Base-by-base conservation (phyloP, 1,284 basidiomycete species). In the Cryptococcus sp. region DNA sequence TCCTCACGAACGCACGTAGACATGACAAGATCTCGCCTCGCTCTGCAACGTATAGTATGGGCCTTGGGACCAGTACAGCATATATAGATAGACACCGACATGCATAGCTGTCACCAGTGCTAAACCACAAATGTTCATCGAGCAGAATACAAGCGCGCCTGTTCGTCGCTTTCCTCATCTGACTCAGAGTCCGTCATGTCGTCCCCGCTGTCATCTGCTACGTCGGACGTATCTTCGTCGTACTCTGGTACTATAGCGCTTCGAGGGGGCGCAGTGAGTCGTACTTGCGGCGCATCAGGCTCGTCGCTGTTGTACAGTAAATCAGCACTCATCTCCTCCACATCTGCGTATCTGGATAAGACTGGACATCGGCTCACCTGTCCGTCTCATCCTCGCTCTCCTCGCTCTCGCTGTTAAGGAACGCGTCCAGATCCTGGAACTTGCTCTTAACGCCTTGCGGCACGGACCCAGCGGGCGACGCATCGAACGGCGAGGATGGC, bases 401-500 rank as follows among this genome's bases (percentile, higher is more conserved):
- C 27, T 75, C 72, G 30, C 68, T 69, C 50, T 71, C 71, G 47
- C 67, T 78, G 65, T 73, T 71, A 52, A 79, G 63, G 63, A 80
- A 80, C 42, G 71, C 72, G 56, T 80, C 78, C 40, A 80, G 63
- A 65, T 79, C 76, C 58, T 70, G 64, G 63, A 78, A 78, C 62
- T 74, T 74, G 57, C 59, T 60, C 47, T 71, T 64, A 20, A 22
- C 49, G 35, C 30, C 50, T 20, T 40, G 35, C 5, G 62, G 62
- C 11, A 60, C 48, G 13, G 60, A 65, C 1, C 65, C 69, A 5
- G 55, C 65, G 15, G 66, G 70, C 0, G 66, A 69, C 11, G 52
- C 47, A 45, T 55, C 56, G n/a, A 60, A 50, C 22, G 63, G 58
- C 17, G 61, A 59, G 7, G 38, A 38, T 17, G 64, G 56, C 15